Conservation (phyloP, 2,329 filamentous ascomycete genomes). For the Torrubiella hemipterigena region DNA sequence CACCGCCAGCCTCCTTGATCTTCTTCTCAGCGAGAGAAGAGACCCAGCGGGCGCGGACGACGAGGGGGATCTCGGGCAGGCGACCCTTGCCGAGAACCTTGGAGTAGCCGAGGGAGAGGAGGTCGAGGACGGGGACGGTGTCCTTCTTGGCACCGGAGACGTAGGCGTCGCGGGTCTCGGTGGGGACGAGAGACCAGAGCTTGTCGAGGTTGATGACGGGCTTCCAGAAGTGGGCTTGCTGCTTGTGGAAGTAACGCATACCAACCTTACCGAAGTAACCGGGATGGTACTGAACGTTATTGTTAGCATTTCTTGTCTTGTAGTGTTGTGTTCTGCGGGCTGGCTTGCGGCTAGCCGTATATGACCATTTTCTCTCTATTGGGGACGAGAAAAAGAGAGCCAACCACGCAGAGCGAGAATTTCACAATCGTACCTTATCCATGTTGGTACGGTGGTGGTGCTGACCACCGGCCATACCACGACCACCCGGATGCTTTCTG, state of each 20-base stretch:
- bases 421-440: constrained; percentile 63
- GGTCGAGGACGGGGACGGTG: constrained; percentile 94
- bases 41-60: constrained; percentile 92
- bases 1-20: constrained; percentile 95
- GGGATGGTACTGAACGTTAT: constrained; percentile 63
- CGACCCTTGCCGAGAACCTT: constrained; percentile 99
- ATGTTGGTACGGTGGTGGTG: constrained; percentile 58
- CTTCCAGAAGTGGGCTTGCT: constrained; percentile 95
- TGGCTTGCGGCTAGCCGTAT: too few relatives aligned
- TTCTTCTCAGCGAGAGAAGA: constrained; percentile 95
- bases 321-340: too few relatives aligned
- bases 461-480: constrained; percentile 94
- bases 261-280: constrained; percentile 99
- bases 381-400: too few relatives aligned
- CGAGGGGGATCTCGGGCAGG: constrained; percentile 81
- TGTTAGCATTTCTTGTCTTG: constrained; percentile 16
- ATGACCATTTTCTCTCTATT: too few relatives aligned
- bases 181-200: constrained; percentile 92
- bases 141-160: constrained; percentile 68
- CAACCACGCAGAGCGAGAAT: too few relatives aligned
- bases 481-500: constrained; percentile 77
- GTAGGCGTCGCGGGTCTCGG: constrained; percentile 89
- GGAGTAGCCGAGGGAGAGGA: constrained; percentile 92
- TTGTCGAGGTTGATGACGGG: constrained; percentile 98
- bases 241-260: constrained; percentile 96